phyloP scores from a whole-genome alignment of 2,329 filamentous ascomycete species.

The Aspergillus amoenus region DNA sequence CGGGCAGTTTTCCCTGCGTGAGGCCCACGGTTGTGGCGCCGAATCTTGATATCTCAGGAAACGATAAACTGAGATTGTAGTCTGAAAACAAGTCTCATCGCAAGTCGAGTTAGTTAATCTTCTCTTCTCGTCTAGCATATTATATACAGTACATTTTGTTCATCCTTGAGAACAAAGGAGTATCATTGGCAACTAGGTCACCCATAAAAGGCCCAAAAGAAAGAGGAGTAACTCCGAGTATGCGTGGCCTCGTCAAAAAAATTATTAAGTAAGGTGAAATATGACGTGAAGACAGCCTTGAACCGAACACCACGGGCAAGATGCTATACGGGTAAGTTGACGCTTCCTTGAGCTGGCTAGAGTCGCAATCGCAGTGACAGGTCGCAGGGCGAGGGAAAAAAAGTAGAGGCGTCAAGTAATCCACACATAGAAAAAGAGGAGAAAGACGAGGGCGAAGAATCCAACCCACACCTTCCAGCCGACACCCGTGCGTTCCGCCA shows the following conservation, averaged over 20 bases:
- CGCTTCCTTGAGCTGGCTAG: background rate
- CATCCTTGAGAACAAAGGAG: background rate
- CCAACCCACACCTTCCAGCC: conserved; percentile 91
- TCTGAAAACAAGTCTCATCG: background rate
- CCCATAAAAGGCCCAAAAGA: background rate
- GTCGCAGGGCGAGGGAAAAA: background rate
- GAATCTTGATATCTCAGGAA: background rate
- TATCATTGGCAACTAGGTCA: background rate
- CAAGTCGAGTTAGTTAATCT: background rate
- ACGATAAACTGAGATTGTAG: background rate
- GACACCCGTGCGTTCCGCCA: conserved; percentile 93
- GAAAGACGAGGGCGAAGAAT: conserved; percentile 80
- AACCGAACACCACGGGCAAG: background rate
- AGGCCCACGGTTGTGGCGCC: too few species aligned
- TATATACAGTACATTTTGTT: background rate
- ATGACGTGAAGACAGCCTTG: background rate
- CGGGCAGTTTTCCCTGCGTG: too few species aligned
- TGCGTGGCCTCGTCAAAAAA: conserved; percentile 1
- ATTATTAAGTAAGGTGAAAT: background rate
- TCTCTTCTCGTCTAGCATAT: background rate
- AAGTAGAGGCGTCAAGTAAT: conserved; percentile 58
- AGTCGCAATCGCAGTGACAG: background rate
- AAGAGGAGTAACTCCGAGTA: background rate
- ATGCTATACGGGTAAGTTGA: background rate
- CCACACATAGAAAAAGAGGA: conserved; percentile 93